phyloP scores from a whole-genome alignment of 768 basidiomycete species.

The Rhodotorula paludigena region DNA sequence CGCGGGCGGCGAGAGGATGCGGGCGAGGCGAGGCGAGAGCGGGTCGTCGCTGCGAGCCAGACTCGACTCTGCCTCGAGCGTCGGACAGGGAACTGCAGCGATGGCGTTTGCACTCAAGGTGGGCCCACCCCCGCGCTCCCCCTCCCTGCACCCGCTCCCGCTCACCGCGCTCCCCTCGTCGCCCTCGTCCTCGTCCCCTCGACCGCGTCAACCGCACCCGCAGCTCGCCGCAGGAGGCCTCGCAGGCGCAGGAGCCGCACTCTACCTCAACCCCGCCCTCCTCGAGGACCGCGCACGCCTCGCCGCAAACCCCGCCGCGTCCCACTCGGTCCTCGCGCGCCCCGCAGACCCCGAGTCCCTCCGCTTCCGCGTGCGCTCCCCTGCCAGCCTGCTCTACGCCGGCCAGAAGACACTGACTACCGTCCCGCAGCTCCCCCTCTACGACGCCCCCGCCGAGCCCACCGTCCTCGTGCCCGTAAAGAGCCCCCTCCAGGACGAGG shows the following conservation, averaged over 20 bases:
- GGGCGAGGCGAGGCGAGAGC: too few species aligned
- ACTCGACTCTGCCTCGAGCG: too few species aligned
- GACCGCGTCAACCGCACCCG: too few species aligned
- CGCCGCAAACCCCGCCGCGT: too few species aligned
- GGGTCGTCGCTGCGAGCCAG: too few species aligned
- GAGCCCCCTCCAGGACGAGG: slow-evolving; percentile 68
- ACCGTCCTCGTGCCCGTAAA: slow-evolving; percentile 64
- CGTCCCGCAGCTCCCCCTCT: slow-evolving; percentile 68
- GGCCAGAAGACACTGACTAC: background rate
- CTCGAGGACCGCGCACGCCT: background rate
- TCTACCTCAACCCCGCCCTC: background rate
- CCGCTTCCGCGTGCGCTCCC: background rate
- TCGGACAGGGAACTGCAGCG: background rate
- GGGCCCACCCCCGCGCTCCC: too few species aligned
- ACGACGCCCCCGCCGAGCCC: slow-evolving; percentile 60
- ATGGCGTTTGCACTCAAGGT: background rate
- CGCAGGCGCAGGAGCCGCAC: too few species aligned
- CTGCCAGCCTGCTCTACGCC: background rate
- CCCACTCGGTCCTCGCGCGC: background rate
- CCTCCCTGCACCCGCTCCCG: too few species aligned
- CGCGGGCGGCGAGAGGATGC: too few species aligned
- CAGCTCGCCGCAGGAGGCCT: background rate
- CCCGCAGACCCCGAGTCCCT: slow-evolving; percentile 1
- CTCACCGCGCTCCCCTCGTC: background rate
- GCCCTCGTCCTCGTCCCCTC: too few species aligned